Base-by-base conservation (phyloP, 305 asterid species). In the Rubia balearica region DNA sequence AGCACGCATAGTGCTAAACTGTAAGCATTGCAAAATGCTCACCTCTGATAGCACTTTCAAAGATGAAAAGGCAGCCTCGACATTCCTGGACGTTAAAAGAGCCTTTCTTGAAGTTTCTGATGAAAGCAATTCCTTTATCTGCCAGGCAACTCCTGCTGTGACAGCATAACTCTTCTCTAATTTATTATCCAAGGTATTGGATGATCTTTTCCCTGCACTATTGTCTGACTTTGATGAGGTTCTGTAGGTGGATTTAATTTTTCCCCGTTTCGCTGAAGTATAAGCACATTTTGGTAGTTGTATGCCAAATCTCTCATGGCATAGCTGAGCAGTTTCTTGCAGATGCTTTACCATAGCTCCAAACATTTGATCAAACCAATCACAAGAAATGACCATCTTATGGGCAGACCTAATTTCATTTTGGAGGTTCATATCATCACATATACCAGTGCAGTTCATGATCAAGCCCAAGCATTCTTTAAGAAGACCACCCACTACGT, bases 101-200 rank as follows among this genome's bases (percentile, higher is more conserved):
- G 85, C 83, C 74, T 86, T 76, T 70, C 95, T 76, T 68, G 94
- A 78, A 75, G 68, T 72, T 75, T 86, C 95, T 79, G 85, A 83
- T 72, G 85, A 76, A 76, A 94, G 95, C 57, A 94, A 72, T 66
- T 94, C 97, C 84, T 83, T 88, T 75, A 94, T 83, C 83, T 91
- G 99, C 97, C 97, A 91, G 75, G 99, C 86, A 73, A 91, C 81
- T 79, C 96, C 99, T 61, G 81, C 80, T 38, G 93, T 87, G 74
- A 88, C 65, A 51, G 82, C 88, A 81, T 84, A 89, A 75, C 88
- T 96, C 81, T 81, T 83, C 45, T 78, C 70, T 75, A 88, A 86
- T 17, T 68, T 78, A 68, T 67, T 70, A 74, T 79, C 71, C 27
- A 60, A 55, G 55, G 70, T 63, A 48, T 61, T 73, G 51, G 79